These are phyloP conservation scores for Fusarium sp. DNA, from an alignment of 2,329 filamentous ascomycete genomes.

Conservation along the genomic window DNA sequence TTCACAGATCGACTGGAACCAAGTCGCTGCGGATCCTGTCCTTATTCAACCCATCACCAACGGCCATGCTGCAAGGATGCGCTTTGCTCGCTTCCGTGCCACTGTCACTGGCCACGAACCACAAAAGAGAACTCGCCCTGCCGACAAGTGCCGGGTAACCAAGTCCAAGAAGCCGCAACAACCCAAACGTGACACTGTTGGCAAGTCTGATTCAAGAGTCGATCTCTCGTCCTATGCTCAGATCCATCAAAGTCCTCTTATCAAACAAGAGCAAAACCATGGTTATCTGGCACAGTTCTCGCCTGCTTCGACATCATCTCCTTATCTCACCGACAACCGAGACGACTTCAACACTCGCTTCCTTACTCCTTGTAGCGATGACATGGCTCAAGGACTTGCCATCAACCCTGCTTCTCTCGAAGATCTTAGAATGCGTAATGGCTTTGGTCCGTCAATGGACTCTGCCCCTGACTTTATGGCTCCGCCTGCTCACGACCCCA, in stretches of 20 bases:
- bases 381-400: conserved; percentile 51
- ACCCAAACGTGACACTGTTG: conserved; percentile 52
- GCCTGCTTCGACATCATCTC: conserved; percentile 55
- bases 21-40: conserved; percentile 67
- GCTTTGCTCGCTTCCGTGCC: conserved; percentile 66
- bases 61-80: conserved; percentile 72
- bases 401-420: conserved; percentile 50
- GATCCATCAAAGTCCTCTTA: conserved; percentile 42
- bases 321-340: conserved; percentile 53
- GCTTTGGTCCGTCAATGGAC: conserved; percentile 48
- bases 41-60: conserved; percentile 68
- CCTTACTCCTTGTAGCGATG: conserved; percentile 68
- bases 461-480: conserved; percentile 48
- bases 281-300: conserved; percentile 53
- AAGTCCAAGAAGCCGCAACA: conserved; percentile 58
- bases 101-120: conserved; percentile 63
- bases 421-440: conserved; percentile 45
- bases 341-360: conserved; percentile 57
- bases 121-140: conserved; percentile 59
- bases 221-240: conserved; percentile 49
- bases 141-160: conserved; percentile 59
- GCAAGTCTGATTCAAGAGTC: conserved; percentile 57
- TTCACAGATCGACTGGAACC: conserved; percentile 69
- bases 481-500: conserved; percentile 47
- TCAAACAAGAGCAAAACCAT: conserved; percentile 57